A percentile compares a stretch with the other conserved stretches of the same genome.
Evolutionary conservation across 1,139 yeast genomes (phyloP).

Genomic region (Pichia norvegensis): DNA sequence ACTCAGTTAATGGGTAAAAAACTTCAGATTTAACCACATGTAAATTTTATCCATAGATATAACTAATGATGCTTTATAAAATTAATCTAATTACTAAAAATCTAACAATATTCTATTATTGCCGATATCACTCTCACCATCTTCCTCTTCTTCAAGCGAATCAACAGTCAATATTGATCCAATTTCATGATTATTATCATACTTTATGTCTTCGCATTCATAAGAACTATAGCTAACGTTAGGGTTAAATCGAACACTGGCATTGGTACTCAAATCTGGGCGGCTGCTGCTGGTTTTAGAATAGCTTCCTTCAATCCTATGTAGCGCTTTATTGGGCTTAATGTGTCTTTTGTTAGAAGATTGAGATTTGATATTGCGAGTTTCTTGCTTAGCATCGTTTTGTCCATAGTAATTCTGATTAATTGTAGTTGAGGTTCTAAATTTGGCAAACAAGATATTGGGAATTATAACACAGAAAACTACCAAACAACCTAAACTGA

Average conservation of each 20-base stretch:
- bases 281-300: neutral
- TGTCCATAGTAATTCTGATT: slow-evolving; percentile 14
- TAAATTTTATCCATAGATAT: neutral
- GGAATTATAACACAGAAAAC: slow-evolving; percentile 23
- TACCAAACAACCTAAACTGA: slow-evolving; percentile 17
- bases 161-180: neutral
- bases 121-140: slow-evolving; percentile 3
- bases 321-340: neutral
- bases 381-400: neutral
- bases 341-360: neutral
- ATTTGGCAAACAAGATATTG: slow-evolving; percentile 21
- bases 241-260: slow-evolving; percentile 24
- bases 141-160: neutral
- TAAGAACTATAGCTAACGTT: slow-evolving; percentile 25
- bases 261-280: neutral
- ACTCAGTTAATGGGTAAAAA: slow-evolving; percentile 67
- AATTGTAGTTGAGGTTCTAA: slow-evolving; percentile 19
- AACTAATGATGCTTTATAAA: neutral
- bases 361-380: neutral
- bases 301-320: neutral
- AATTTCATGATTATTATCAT: neutral
- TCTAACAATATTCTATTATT: slow-evolving; percentile 8
- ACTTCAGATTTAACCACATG: slow-evolving; percentile 12
- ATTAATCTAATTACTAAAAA: neutral
- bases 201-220: slow-evolving; percentile 9